Percentiles rank a stretch among this genome's conserved stretches.
Evolutionary conservation across 257 asterid species (phyloP).

Genomic region (Salvia hispanica): DNA sequence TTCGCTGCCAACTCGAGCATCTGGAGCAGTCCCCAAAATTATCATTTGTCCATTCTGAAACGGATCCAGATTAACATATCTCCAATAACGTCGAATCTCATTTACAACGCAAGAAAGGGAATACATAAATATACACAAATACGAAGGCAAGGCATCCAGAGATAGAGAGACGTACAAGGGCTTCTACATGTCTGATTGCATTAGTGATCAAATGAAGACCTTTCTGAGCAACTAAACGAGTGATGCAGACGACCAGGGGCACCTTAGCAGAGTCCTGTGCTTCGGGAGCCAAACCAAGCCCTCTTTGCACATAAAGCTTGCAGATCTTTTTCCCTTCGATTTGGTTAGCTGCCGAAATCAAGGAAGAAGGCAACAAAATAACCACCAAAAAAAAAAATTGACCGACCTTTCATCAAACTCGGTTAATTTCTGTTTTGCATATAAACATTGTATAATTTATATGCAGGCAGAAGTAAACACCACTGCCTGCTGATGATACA

Average conservation of each 20-base stretch:
- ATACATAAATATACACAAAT: not conserved
- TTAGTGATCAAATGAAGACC: slow-evolving; percentile 83
- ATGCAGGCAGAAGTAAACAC: not conserved
- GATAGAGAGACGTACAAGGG: slow-evolving; percentile 50
- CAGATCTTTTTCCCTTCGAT: slow-evolving; percentile 70
- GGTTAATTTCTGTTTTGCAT: not conserved
- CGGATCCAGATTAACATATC: slow-evolving; percentile 20
- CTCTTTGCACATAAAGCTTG: slow-evolving; percentile 78
- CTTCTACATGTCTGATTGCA: slow-evolving; percentile 62
- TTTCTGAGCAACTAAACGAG: slow-evolving; percentile 88
- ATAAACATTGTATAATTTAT: slow-evolving; percentile 5
- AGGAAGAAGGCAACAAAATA: slow-evolving; percentile 13
- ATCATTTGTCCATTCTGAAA: slow-evolving; percentile 85
- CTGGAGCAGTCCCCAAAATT: slow-evolving; percentile 82
- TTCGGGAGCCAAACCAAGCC: slow-evolving; percentile 71
- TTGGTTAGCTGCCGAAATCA: slow-evolving; percentile 48
- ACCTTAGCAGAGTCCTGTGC: slow-evolving; percentile 40
- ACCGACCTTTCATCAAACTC: not conserved
- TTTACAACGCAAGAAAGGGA: slow-evolving; percentile 11
- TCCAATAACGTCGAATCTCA: slow-evolving; percentile 3
- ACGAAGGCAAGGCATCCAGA: not conserved
- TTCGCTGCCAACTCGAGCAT: slow-evolving; percentile 76
- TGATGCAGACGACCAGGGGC: slow-evolving; percentile 79
- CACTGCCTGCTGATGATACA: not conserved
- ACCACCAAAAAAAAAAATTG: slow-evolving; percentile 9